phyloP scores from a whole-genome alignment of 1,284 basidiomycete genomes.

The Rhodotorula sp. region DNA sequence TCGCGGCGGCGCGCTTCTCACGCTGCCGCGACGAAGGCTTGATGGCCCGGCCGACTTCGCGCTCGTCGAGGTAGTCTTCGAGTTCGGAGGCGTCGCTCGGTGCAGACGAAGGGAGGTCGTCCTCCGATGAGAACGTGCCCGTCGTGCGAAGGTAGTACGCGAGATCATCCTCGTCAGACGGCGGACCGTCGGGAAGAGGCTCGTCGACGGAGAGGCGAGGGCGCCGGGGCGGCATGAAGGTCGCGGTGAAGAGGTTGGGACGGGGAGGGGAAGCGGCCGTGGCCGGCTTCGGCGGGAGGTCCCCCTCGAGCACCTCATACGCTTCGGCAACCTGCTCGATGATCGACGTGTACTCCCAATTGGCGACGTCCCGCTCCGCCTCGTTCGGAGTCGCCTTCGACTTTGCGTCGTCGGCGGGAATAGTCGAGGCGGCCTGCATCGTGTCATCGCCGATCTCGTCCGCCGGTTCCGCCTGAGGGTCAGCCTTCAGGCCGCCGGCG shows the following conservation, averaged over 20 bases:
- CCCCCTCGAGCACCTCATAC: neutral
- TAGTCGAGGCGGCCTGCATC: neutral
- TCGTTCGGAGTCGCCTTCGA: neutral
- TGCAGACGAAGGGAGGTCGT: slow-evolving; percentile 9
- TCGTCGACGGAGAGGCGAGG: neutral
- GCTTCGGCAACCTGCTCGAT: too few relatives aligned
- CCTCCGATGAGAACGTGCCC: slow-evolving; percentile 27
- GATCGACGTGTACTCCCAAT: too few relatives aligned
- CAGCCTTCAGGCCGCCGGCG: neutral
- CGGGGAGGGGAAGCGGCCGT: neutral
- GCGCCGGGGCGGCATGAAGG: slow-evolving; percentile 21
- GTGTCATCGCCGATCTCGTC: neutral
- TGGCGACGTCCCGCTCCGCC: too few relatives aligned
- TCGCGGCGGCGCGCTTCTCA: slow-evolving; percentile 1
- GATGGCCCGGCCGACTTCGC: slow-evolving; percentile 23
- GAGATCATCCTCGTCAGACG: slow-evolving; percentile 27
- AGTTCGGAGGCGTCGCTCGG: neutral
- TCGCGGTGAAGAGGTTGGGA: neutral
- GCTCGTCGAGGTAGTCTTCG: slow-evolving; percentile 11
- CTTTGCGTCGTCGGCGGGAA: too few relatives aligned
- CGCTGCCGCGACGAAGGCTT: slow-evolving; percentile 18
- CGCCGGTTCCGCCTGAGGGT: neutral
- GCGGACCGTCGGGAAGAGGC: neutral
- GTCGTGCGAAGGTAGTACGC: slow-evolving; percentile 30
- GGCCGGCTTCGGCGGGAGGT: neutral